Evolutionary conservation across 495 filamentous ascomycete genomes (phyloP).

Genomic region (Penicillium odoratum): DNA sequence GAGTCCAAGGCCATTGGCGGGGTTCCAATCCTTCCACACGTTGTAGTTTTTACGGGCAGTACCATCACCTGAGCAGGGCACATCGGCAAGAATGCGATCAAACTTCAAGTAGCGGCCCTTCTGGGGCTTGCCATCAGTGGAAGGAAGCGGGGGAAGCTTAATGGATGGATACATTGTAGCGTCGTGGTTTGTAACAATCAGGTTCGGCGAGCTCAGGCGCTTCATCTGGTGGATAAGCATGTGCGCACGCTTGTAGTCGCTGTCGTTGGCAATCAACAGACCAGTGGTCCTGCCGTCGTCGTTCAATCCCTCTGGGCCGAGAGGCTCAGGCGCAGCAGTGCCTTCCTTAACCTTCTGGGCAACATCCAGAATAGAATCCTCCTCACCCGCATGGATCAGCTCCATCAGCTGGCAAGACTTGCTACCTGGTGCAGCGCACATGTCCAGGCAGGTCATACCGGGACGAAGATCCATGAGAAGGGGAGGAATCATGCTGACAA

Average conservation of each 20-base stretch:
- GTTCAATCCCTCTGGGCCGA: conserved; percentile 53
- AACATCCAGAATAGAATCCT: conserved; percentile 69
- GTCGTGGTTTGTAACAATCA: conserved; percentile 97
- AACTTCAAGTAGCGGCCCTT: conserved; percentile 85
- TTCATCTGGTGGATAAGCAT: conserved; percentile 98
- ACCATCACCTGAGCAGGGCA: conserved; percentile 95
- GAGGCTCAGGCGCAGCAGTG: conserved; percentile 47
- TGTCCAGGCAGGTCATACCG: conserved; percentile 88
- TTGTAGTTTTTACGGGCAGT: conserved; percentile 87
- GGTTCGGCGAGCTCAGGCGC: conserved; percentile 90
- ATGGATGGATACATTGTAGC: conserved; percentile 94
- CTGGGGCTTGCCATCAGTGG: conserved; percentile 47
- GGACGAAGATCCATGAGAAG: conserved; percentile 87
- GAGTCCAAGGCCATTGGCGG: conserved; percentile 78
- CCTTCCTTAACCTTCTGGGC: conserved; percentile 52
- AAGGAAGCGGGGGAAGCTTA: conserved; percentile 59
- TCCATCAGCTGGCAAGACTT: conserved; percentile 95
- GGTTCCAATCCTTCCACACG: conserved; percentile 93
- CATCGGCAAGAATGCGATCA: conserved; percentile 93
- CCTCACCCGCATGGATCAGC: conserved; percentile 89
- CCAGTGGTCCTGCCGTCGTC: conserved; percentile 89
- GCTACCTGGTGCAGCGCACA: conserved; percentile 95
- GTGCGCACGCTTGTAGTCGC: conserved; percentile 90
- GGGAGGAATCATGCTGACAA: conserved; percentile 98
- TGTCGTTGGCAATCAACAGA: conserved; percentile 90